Base-by-base conservation (phyloP, 192 early-diverging fungal genomes). In the Coemansia reversa region DNA sequence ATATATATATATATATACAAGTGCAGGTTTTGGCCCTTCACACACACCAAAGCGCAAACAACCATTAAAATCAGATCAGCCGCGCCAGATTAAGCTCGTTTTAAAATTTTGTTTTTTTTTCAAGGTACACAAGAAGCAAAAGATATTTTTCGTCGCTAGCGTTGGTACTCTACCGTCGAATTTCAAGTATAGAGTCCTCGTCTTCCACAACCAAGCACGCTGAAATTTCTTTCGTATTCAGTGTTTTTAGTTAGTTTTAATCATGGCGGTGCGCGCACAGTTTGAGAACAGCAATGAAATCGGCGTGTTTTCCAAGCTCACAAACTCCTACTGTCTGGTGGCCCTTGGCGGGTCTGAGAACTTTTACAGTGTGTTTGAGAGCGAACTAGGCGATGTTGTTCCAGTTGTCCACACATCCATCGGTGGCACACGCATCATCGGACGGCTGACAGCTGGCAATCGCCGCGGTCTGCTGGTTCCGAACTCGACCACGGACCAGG, bases 241-340 rank as follows among this genome's bases (percentile, higher is more conserved):
- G n/a, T 27, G 3, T 53, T 18, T 32, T 7, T 45, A 20, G 8
- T 28, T 59, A 45, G 27, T 29, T 42, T 29, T 28, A 62, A 33
- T 51, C 27, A 79, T 79, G 76, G 71, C 76, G 7, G 72, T 74
- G 33, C 76, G 94, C 77, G 93, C 95, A 27, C 93, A 95, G 84
- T 99, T 99, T 76, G 97, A 99, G 86, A 99, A 97, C 86, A 93
- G 85, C 83, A 97, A 98, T 84, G 97, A 99, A 79, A 94, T 99
- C 79, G 97, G 97, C 58, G 97, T 98, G 52, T 99, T 99, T 62
- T 87, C 95, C 74, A 87, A 90, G 66, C 88, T 99, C 67, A 99
- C 97, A 77, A 99, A 99, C 86, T 90, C 93, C 39, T 99, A 98
- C 83, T 94, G 93, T 77, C 85, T 99, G 63, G 95, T 98, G 32